Base-by-base conservation (phyloP, 2,329 filamentous ascomycete species). In the Trichoderma asperellum region DNA sequence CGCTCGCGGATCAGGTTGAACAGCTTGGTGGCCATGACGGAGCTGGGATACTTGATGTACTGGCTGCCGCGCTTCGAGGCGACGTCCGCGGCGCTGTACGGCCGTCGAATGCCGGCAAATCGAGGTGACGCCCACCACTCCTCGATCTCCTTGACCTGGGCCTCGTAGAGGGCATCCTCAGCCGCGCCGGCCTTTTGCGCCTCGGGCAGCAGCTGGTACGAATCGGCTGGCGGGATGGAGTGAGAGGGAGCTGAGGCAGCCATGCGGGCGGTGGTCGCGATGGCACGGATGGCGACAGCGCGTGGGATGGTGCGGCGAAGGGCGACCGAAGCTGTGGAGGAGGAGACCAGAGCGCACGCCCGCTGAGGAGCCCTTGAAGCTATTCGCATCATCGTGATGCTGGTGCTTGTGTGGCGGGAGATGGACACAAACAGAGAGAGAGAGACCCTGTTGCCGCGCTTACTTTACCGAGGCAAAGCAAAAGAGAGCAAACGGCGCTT, bases 61-160 rank as follows among this genome's bases (percentile, higher is more conserved):
- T 97, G 87, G 7, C 93, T 91, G 11, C 96, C 96, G 71, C 96
- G 87, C 84, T 98, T 98, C 80, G 91, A 94, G 71, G 97, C 95
- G 6, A 99, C 91, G 82, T 97, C 94, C 75, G 91, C 92, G 1
- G 94, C 92, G 21, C 91, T 91, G 79, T 98, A 99, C 12, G 95
- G 94, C 57, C 96, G 87, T 84, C 92, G 96, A 83, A 98, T 97
- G 70, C 92, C 95, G 73, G 91, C 87, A 79, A 89, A 99, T 68
- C 96, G 89, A 8, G 93, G 90, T 52, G 90, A 91, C 24, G 88
- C 86, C 95, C 95, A 99, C 96, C 95, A 98, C 34, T 90, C 87
- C 79, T 94, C 89, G 14, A 98, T 93, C 75, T 96, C 91, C 75
- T 91, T 87, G 64, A 98, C 85, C 78, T 97, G 93, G 72, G 92